Base-by-base conservation (phyloP, 495 filamentous ascomycete genomes). In the Aspergillus sclerotioniger region DNA sequence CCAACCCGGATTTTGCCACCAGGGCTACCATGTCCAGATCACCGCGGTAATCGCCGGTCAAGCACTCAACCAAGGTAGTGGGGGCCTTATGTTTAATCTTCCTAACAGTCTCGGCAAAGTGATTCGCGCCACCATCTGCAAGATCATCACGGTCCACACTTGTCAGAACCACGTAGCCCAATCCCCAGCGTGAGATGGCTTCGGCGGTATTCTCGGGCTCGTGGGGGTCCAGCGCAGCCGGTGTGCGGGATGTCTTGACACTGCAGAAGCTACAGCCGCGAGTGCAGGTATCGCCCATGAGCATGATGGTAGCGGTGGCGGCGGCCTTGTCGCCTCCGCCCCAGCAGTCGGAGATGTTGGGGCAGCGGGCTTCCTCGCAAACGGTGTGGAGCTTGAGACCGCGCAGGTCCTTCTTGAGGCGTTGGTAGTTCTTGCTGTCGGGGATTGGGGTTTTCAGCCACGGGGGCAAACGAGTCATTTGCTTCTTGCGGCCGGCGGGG, bases 241-340 rank as follows among this genome's bases (percentile, higher is more conserved):
- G 95, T 0, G 76, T 71, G 41, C 88, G 85, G 20, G 73, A 83
- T 0, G 94, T 98, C 84, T 97, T 97, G 48, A 98, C 94, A 57
- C 84, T 88, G 80, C 94, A 98, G 81, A 98, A 98, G 43, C 95
- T 85, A 72, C 94, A 98, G 19, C 94, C 94, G 28, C 94, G 87
- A 8, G 94, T 98, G 75, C 94, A 98, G 7, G 94, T 97, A 67
- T 98, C 94, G 60, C 94, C 94, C 93, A 98, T 97, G 7, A 98
- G 79, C 95, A 98, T 98, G 76, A 98, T 98, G 8, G 94, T 98
- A 0, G 95, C 94, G 25, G 94, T 98, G 1, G 95, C 95, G 20
- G 90, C 86, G 49, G 86, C 83, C 76, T 96, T 96, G 71, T 88
- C 84, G 63, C 76, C 81, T 33, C 94, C 94, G 55, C 94, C 94